phyloP scores from a whole-genome alignment of 1,284 basidiomycete genomes.

The Marasmius tenuissimus region DNA sequence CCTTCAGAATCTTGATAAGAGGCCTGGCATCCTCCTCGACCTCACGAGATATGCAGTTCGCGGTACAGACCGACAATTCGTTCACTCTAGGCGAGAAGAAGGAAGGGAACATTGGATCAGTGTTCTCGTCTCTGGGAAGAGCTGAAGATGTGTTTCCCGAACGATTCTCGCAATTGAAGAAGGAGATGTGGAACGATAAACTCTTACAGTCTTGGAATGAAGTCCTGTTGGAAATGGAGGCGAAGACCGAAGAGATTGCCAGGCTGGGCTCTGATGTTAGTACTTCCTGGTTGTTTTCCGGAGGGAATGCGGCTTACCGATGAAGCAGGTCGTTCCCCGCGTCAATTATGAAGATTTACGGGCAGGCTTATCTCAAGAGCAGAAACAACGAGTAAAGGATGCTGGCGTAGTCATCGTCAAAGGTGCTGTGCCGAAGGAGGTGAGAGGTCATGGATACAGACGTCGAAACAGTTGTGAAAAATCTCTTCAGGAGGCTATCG shows the following conservation, averaged over 20 bases:
- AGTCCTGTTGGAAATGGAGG: constrained; percentile 50
- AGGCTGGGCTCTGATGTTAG: constrained; percentile 39
- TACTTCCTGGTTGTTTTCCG: constrained; percentile 1
- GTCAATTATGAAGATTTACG: constrained; percentile 50
- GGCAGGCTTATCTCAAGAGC: constrained; percentile 36
- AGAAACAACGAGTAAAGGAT: constrained; percentile 47
- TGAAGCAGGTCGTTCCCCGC: constrained; percentile 52
- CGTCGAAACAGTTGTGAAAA: background rate
- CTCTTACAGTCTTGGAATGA: constrained; percentile 56
- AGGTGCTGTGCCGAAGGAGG: constrained; percentile 56
- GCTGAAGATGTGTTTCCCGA: constrained; percentile 45
- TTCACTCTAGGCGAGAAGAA: constrained; percentile 20
- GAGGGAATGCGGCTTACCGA: background rate
- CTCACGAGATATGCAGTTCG: too few species aligned
- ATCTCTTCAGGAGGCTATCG: constrained; percentile 47
- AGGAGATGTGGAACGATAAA: constrained; percentile 46
- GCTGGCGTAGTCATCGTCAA: constrained; percentile 61
- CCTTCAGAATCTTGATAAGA: too few species aligned
- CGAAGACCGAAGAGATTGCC: constrained; percentile 44
- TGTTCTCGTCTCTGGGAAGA: constrained; percentile 56
- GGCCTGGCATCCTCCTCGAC: too few species aligned
- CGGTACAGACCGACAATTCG: too few species aligned
- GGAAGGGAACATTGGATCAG: constrained; percentile 52
- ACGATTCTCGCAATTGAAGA: constrained; percentile 63
- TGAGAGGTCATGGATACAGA: constrained; percentile 16